Evolutionary conservation across 139 green algal species (phyloP), one percentile per base, ranked within the genome.

Genomic region (Ulvella scutata): DNA sequence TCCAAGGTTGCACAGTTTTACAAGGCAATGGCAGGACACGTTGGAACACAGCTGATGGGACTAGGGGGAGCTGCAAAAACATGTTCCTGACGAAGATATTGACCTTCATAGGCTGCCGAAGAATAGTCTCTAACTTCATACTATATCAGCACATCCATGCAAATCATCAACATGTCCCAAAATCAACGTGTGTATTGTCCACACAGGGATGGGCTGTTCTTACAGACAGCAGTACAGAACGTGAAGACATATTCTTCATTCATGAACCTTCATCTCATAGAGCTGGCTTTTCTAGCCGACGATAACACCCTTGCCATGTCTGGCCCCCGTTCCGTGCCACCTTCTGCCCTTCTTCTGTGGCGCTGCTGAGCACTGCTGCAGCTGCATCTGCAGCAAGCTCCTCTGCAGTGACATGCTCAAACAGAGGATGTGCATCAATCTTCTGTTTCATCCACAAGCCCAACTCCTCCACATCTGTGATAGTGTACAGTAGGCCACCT

Each of bases 331-430:
- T 96, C 43, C 91, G 83, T 21, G 86, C 87, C 38, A 97, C 92
- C 79, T 97, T 97, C 78, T 94, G 88, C 0, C 85, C 92, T 79
- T 97, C 92, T 78, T 97, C 92, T 3, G 84, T 95, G 6, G 82
- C 79, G 33, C 62, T 61, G 10, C 43, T 81, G 36, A 97, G 87
- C 74, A 96, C 79, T 4, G 74, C 72, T 4, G 87, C 89, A 1
- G 86, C 90, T 2, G 81, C 74, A 72, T 97, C 92, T 0, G n/a
- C 51, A 2, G 81, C 87, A 35, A 98, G 78, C 79, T 98, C 94
- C 38, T 90, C 88, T 28, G 94, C 85, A 3, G 76, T 82, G 0
- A 98, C 43, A 1, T 81, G 82, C 77, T 93, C 81, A 80, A 96
- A 97, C 76, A 96, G 77, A 3, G 90, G 90, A 76, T 98, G 93